Percentiles rank a stretch among this genome's conserved stretches.
Evolutionary conservation across 345 rosid species (phyloP).

Genomic region (Linum trigynum): DNA sequence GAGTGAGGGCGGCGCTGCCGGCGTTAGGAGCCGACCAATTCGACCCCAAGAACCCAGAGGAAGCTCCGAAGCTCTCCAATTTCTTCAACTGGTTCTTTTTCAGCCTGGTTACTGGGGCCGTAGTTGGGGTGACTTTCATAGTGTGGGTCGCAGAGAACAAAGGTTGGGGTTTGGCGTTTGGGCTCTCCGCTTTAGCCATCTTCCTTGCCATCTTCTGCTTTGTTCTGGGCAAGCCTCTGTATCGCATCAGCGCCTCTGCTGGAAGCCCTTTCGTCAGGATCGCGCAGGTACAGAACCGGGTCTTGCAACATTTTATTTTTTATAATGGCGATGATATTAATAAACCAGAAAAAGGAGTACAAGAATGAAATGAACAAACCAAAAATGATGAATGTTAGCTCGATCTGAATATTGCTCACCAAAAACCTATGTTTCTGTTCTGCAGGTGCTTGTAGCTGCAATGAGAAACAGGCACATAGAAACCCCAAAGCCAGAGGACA

Average conservation of each 20-base stretch:
- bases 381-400: too few relatives aligned
- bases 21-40: slow-evolving; percentile 32
- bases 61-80: slow-evolving; percentile 34
- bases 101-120: slow-evolving; percentile 37
- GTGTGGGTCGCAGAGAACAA: slow-evolving; percentile 41
- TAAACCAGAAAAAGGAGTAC: neutral
- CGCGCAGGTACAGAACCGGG: slow-evolving; percentile 27
- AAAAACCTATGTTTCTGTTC: neutral
- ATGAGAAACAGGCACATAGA: slow-evolving; percentile 32
- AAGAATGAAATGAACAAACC: neutral
- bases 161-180: slow-evolving; percentile 54
- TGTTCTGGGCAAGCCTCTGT: slow-evolving; percentile 40
- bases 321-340: neutral
- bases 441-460: slow-evolving; percentile 40
- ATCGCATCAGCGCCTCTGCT: slow-evolving; percentile 32
- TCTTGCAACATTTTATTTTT: neutral
- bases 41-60: slow-evolving; percentile 37
- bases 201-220: slow-evolving; percentile 24
- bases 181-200: slow-evolving; percentile 24
- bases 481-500: slow-evolving; percentile 28
- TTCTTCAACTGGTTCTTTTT: slow-evolving; percentile 62
- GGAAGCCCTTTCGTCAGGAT: slow-evolving; percentile 42
- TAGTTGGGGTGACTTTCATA: slow-evolving; percentile 37
- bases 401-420: too few relatives aligned
- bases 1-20: too few relatives aligned